These are phyloP conservation scores for Lichtheimia ramosa DNA, from an alignment of 371 early-diverging fungal species.

Conservation along the genomic window DNA sequence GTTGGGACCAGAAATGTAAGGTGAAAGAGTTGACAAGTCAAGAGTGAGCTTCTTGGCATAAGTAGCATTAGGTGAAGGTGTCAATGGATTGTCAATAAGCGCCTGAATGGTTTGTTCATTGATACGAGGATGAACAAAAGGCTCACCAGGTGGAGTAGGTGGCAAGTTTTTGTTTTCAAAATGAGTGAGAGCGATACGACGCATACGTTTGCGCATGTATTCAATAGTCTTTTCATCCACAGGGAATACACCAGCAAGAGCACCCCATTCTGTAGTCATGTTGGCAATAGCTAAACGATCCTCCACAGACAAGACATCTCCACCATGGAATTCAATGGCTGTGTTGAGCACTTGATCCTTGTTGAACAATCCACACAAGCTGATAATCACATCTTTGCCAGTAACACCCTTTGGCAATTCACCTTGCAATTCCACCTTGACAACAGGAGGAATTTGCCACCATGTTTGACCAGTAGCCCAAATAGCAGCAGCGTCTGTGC, in stretches of 20 bases:
- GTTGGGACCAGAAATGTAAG: slow-evolving; percentile 94
- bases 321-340: slow-evolving; percentile 92
- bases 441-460: slow-evolving; percentile 97
- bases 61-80: slow-evolving; percentile 65
- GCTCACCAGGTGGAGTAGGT: slow-evolving; percentile 32
- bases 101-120: slow-evolving; percentile 63
- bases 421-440: slow-evolving; percentile 79
- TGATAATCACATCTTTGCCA: slow-evolving; percentile 95
- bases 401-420: slow-evolving; percentile 77
- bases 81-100: slow-evolving; percentile 53
- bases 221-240: slow-evolving; percentile 78
- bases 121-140: slow-evolving; percentile 71
- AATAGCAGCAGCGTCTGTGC: slow-evolving; percentile 96
- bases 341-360: slow-evolving; percentile 92
- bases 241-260: slow-evolving; percentile 94
- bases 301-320: slow-evolving; percentile 71
- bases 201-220: slow-evolving; percentile 71
- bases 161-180: slow-evolving; percentile 54
- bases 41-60: slow-evolving; percentile 86
- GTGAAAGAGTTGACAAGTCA: slow-evolving; percentile 84
- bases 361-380: slow-evolving; percentile 84
- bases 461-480: slow-evolving; percentile 97
- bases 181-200: slow-evolving; percentile 53
- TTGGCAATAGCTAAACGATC: slow-evolving; percentile 95
- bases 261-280: slow-evolving; percentile 99